phyloP scores from a whole-genome alignment of 495 filamentous ascomycete genomes.

The Xylaria sp. region DNA sequence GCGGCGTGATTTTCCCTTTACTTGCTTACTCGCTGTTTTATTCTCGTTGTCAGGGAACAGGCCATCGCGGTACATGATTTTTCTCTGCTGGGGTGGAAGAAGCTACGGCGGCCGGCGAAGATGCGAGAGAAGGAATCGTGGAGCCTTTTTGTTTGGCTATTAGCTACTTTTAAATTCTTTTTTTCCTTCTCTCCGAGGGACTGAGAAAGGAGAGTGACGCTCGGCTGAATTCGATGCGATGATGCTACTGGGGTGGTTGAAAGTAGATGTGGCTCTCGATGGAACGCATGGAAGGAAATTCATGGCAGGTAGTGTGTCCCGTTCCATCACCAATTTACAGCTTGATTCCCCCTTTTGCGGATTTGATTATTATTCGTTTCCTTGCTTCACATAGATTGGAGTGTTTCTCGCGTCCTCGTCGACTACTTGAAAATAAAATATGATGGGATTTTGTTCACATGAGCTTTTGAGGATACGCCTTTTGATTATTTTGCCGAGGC shows the following conservation, averaged over 20 bases:
- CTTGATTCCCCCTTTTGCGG: constrained; percentile 22
- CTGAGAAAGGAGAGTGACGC: not conserved
- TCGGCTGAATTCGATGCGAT: not conserved
- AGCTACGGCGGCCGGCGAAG: not conserved
- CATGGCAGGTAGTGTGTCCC: constrained; percentile 18
- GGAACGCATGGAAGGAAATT: constrained; percentile 10
- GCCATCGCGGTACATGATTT: not conserved
- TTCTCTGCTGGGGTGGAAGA: not conserved
- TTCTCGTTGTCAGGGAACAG: not conserved
- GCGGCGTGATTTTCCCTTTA: not conserved
- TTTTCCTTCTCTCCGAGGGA: not conserved
- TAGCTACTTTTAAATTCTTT: not conserved
- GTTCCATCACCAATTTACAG: constrained; percentile 15
- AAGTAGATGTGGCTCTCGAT: not conserved
- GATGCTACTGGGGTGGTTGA: not conserved
- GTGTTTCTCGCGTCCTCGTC: not conserved
- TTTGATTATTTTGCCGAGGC: not conserved
- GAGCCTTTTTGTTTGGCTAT: not conserved
- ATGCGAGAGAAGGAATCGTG: not conserved
- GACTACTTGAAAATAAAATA: not conserved
- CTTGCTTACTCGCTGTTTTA: not conserved
- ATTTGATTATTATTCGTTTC: not conserved
- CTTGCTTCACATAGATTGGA: not conserved
- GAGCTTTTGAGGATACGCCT: not conserved
- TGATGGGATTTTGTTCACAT: not conserved